Evolutionary conservation across 805 yeast genomes (phyloP), one percentile per base, ranked within the genome.

Genomic region (Alloascoidea africana): DNA sequence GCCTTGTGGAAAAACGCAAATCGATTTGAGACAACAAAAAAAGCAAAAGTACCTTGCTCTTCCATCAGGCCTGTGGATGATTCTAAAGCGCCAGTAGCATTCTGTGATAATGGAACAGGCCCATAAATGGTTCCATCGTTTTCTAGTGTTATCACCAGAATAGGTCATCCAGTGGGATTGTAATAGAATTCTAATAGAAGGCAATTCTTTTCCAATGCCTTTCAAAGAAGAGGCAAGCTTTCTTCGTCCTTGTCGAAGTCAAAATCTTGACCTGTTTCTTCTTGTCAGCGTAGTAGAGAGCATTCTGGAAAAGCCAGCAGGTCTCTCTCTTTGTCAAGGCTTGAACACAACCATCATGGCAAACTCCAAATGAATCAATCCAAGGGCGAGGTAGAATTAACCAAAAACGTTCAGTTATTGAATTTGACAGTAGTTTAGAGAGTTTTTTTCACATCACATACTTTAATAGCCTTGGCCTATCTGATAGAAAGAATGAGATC

Each of bases 331-430:
- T 57, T 85, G 96, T n/a, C n/a, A n/a, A 43, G 93, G 69, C 62
- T 91, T 91, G 72, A 91, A 93, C 36, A 91, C 94, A 98, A 13
- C 86, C 70, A 59, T 93, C 98, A 60, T 89, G 97, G 49, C 94
- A 89, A 18, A 96, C 81, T 39, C 96, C 98, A 63, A 91, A 86
- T 52, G 89, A 68, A 58, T 91, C 89, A 58, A 87, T 79, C 34
- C 68, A 63, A 42, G 96, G 96, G 56, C 93, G 99, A 35, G 84
- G 70, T 14, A 86, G 77, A 46, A 89, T 66, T 48, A 83, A 65
- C 98, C 98, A 91, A 60, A 91, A 87, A 58, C 96, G 73, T 56
- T 89, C 97, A 52, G 76, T 72, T 47, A n/a, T 87, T 96, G 56
- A 96, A 76, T 58, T 87, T 76, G 65, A 87, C 89, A 57, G 85